phyloP scores from a whole-genome alignment of 768 basidiomycete species.

The Russula griseocarnosa region DNA sequence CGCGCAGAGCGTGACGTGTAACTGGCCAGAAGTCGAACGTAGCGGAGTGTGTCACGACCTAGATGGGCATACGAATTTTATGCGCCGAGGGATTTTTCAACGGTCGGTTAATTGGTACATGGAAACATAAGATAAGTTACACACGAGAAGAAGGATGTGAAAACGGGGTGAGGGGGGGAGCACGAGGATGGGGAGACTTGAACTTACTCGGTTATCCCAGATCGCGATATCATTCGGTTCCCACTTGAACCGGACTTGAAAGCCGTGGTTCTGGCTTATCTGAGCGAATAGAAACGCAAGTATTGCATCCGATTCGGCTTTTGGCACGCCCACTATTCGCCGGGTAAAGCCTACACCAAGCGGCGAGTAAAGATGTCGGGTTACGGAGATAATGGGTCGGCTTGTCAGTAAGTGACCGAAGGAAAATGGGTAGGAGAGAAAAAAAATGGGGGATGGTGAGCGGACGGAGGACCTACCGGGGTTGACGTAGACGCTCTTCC shows the following conservation, averaged over 20 bases:
- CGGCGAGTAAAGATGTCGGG: background rate
- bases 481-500: conserved; percentile 82
- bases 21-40: conserved; percentile 81
- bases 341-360: conserved; percentile 62
- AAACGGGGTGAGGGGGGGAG: background rate
- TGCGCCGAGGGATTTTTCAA: background rate
- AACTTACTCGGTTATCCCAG: conserved; percentile 77
- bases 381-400: background rate
- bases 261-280: conserved; percentile 65
- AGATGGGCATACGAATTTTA: background rate
- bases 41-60: conserved; percentile 74
- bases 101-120: background rate
- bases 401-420: background rate
- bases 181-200: background rate
- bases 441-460: background rate
- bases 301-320: conserved; percentile 74
- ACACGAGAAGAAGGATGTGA: background rate
- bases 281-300: conserved; percentile 67
- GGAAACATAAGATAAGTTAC: no score
- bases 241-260: conserved; percentile 77
- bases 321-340: conserved; percentile 72
- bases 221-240: conserved; percentile 71
- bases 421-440: no score
- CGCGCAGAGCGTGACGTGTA: conserved; percentile 72
- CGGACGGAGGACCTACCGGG: conserved; percentile 43